A percentile compares a stretch with the other conserved stretches of the same genome.
Evolutionary conservation across 176 grass and related monocot genomes (phyloP).

Genomic region (Themeda triandra): DNA sequence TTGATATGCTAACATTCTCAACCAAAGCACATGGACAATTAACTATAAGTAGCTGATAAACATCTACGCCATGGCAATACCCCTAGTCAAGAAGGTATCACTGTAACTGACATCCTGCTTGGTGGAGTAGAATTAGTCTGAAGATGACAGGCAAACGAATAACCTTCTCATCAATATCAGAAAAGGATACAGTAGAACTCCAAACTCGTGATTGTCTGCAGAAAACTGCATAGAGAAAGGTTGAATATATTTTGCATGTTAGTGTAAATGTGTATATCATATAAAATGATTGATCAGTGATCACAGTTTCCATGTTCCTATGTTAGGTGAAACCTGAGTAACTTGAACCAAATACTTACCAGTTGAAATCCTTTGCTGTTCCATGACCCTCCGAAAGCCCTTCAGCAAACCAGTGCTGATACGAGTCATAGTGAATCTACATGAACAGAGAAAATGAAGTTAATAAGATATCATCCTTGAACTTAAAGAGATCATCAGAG

Average conservation of each 20-base stretch:
- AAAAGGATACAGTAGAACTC: slow-evolving; percentile 60
- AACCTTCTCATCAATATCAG: slow-evolving; percentile 48
- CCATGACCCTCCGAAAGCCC: slow-evolving; percentile 42
- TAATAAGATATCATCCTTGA: not conserved
- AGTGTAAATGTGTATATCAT: too few species aligned
- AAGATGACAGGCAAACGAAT: too few species aligned
- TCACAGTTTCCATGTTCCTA: not conserved
- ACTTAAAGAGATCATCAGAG: too few species aligned
- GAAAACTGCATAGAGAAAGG: slow-evolving; percentile 62
- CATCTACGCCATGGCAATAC: not conserved
- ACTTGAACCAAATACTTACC: slow-evolving; percentile 33
- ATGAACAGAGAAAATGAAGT: slow-evolving; percentile 31
- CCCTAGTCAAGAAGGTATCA: too few species aligned
- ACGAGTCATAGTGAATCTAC: slow-evolving; percentile 60
- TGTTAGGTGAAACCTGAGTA: slow-evolving; percentile 2
- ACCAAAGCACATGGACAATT: not conserved
- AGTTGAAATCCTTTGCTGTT: slow-evolving; percentile 36
- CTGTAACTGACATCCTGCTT: too few species aligned
- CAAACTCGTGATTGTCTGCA: slow-evolving; percentile 45
- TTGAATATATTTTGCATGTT: too few species aligned
- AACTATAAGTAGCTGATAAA: not conserved
- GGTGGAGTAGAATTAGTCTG: too few species aligned
- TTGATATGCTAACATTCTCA: not conserved
- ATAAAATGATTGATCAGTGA: too few species aligned
- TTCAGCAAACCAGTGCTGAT: slow-evolving; percentile 44